Percentiles rank a stretch among this genome's conserved stretches.
Conservation (phyloP, 495 filamentous ascomycete genomes). For the Hypoxylon intermedium region DNA sequence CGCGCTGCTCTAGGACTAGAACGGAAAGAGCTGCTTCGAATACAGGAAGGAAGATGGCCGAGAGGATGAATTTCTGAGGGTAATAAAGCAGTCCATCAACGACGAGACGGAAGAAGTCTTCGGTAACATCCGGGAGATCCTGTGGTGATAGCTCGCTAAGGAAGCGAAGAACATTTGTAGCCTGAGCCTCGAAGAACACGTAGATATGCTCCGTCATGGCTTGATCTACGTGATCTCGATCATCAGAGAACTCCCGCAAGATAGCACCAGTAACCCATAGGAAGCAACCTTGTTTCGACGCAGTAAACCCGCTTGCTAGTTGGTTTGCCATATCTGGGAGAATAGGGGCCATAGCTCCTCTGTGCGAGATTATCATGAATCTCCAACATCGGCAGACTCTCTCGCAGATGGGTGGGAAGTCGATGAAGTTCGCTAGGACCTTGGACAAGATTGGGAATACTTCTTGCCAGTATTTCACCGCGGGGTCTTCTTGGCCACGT, state of each 20-base stretch:
- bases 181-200: slow-evolving; percentile 92
- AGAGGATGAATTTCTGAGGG: slow-evolving; percentile 78
- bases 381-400: slow-evolving; percentile 93
- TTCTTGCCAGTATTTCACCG: slow-evolving; percentile 94
- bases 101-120: slow-evolving; percentile 95
- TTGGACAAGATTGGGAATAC: slow-evolving; percentile 85
- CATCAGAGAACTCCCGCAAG: slow-evolving; percentile 91
- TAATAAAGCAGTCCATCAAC: slow-evolving; percentile 92
- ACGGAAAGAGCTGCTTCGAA: slow-evolving; percentile 86
- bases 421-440: slow-evolving; percentile 83
- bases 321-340: slow-evolving; percentile 86
- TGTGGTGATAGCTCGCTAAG: slow-evolving; percentile 85
- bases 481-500: slow-evolving; percentile 78
- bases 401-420: slow-evolving; percentile 87
- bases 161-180: slow-evolving; percentile 82
- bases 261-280: slow-evolving; percentile 96
- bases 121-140: slow-evolving; percentile 95
- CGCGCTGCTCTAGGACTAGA: slow-evolving; percentile 84
- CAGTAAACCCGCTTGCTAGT: slow-evolving; percentile 81
- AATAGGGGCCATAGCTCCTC: slow-evolving; percentile 84
- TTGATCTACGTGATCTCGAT: slow-evolving; percentile 80
- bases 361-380: slow-evolving; percentile 93
- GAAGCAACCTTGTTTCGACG: slow-evolving; percentile 92
- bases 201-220: slow-evolving; percentile 89
- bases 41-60: slow-evolving; percentile 77